These are phyloP conservation scores for Cordyceps fumosorosea DNA, from an alignment of 2,329 filamentous ascomycete genomes.

Conservation along the genomic window DNA sequence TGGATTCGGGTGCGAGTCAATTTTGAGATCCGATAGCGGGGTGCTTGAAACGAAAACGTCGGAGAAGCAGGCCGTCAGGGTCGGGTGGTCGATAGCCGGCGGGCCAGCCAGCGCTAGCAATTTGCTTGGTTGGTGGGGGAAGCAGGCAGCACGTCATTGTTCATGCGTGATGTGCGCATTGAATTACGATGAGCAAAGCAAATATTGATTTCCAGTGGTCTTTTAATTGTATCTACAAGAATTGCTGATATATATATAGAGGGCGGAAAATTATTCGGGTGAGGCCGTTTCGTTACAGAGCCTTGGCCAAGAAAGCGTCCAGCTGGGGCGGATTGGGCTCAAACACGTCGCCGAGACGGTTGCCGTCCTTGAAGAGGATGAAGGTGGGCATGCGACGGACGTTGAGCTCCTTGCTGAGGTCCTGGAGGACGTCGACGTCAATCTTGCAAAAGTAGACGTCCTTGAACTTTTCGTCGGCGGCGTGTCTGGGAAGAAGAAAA, in stretches of 20 bases:
- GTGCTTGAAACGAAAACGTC: constrained; percentile 1
- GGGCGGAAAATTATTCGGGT: background rate
- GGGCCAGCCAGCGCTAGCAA: background rate
- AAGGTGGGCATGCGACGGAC: constrained; percentile 89
- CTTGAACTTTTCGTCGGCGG: constrained; percentile 42
- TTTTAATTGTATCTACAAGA: background rate
- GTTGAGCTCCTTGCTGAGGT: constrained; percentile 65
- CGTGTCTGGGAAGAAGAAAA: background rate
- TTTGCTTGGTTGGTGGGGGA: background rate
- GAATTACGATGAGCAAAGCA: background rate
- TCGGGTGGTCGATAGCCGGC: background rate
- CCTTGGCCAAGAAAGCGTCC: constrained; percentile 14
- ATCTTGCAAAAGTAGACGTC: constrained; percentile 72
- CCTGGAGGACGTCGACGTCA: constrained; percentile 72
- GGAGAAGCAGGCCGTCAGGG: background rate
- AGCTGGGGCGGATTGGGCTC: constrained; percentile 15
- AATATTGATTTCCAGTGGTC: background rate
- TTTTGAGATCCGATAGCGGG: constrained; percentile 13
- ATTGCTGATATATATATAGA: background rate
- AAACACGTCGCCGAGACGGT: constrained; percentile 57
- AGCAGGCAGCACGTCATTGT: constrained; percentile 5
- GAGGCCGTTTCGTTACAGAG: background rate
- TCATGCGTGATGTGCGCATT: background rate
- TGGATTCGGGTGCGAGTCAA: constrained; percentile 2
- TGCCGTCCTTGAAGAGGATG: constrained; percentile 68